A percentile compares a stretch with the other conserved stretches of the same genome.
phyloP scores from a whole-genome alignment of 2,329 filamentous ascomycete species.

The Trichoderma semiorbis region DNA sequence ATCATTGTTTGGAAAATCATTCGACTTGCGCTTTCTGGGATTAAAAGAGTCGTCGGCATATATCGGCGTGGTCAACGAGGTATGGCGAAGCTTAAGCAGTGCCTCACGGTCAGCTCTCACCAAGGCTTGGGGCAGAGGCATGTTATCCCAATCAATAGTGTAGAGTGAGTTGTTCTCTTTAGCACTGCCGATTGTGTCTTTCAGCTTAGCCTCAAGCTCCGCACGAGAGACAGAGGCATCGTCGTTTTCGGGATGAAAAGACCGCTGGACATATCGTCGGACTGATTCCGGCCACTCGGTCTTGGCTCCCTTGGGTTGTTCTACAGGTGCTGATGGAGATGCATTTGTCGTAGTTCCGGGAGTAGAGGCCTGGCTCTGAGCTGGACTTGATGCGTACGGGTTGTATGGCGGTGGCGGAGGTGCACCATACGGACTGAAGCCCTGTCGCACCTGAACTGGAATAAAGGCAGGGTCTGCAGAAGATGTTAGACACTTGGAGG shows the following conservation, averaged over 20 bases:
- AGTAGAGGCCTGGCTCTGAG: conserved; percentile 27
- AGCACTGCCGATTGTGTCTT: conserved; percentile 77
- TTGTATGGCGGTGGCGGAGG: conserved; percentile 26
- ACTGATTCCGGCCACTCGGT: conserved; percentile 81
- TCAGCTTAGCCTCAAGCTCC: conserved; percentile 82
- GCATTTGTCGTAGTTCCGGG: conserved; percentile 30
- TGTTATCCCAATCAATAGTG: conserved; percentile 74
- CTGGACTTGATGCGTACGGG: conserved; percentile 30
- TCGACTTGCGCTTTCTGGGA: conserved; percentile 80
- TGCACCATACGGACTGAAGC: conserved; percentile 47
- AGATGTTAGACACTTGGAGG: conserved; percentile 24
- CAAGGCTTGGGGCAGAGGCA: conserved; percentile 82
- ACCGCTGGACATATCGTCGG: conserved; percentile 82
- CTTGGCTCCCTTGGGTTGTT: conserved; percentile 50
- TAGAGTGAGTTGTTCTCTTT: conserved; percentile 71
- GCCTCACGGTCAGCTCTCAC: conserved; percentile 66
- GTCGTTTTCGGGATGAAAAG: conserved; percentile 73
- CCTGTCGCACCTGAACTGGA: conserved; percentile 60
- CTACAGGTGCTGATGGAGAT: conserved; percentile 30
- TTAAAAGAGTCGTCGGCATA: conserved; percentile 32
- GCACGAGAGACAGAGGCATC: conserved; percentile 57
- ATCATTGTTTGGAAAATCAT: conserved; percentile 56
- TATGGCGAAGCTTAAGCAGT: conserved; percentile 39
- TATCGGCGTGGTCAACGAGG: conserved; percentile 21
- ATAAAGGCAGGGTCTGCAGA: conserved; percentile 54